phyloP scores from a whole-genome alignment of 2,329 filamentous ascomycete species.

The Curvularia sp. region DNA sequence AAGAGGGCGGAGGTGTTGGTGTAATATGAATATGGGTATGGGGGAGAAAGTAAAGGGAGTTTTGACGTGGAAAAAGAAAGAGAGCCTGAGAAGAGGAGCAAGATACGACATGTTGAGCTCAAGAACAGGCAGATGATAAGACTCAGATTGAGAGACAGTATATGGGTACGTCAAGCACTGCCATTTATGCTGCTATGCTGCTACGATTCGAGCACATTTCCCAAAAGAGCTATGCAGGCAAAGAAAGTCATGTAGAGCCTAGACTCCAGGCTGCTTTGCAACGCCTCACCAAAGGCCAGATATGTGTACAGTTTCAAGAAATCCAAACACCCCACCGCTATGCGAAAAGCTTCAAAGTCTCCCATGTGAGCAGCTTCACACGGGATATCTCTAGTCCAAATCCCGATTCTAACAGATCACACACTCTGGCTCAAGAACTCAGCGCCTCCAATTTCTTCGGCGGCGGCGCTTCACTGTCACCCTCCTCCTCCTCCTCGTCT shows the following conservation, averaged over 20 bases:
- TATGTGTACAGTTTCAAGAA: not conserved
- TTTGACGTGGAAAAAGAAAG: too few relatives aligned
- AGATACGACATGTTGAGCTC: not conserved
- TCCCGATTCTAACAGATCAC: not conserved
- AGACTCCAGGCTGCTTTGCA: not conserved
- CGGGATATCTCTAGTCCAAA: not conserved
- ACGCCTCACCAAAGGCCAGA: not conserved
- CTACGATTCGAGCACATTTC: too few relatives aligned
- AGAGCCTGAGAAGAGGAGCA: not conserved
- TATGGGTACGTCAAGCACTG: too few relatives aligned
- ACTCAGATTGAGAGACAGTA: not conserved
- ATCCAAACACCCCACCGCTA: not conserved
- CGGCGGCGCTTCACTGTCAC: not conserved
- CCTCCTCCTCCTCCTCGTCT: not conserved
- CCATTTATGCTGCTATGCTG: too few relatives aligned
- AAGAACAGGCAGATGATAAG: too few relatives aligned
- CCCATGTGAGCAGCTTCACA: not conserved
- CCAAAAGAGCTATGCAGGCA: too few relatives aligned
- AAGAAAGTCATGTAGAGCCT: not conserved
- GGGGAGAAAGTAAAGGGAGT: too few relatives aligned
- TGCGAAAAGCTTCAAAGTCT: not conserved
- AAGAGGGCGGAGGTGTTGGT: too few relatives aligned
- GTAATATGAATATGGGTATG: too few relatives aligned
- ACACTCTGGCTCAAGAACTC: not conserved
- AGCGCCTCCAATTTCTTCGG: slow-evolving; percentile 11